phyloP scores from a whole-genome alignment of 2,329 filamentous ascomycete species.

The Pezicula carpinea region DNA sequence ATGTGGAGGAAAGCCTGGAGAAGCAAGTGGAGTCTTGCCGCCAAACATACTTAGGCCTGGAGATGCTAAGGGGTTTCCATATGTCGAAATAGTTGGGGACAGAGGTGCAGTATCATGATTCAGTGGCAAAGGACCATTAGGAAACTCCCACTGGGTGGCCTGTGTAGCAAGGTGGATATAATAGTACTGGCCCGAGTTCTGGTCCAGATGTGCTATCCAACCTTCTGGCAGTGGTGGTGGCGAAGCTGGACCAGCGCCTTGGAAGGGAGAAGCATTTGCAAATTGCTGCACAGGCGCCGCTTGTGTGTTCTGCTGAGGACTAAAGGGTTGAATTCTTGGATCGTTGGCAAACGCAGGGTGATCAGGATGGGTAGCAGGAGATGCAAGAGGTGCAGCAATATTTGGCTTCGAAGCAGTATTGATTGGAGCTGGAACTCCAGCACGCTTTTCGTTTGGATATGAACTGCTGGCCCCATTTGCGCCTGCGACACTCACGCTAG shows the following conservation, averaged over 20 bases:
- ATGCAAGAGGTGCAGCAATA: conserved; percentile 32
- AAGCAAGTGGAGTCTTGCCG: conserved; percentile 62
- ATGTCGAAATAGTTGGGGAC: conserved; percentile 75
- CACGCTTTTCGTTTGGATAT: conserved; percentile 73
- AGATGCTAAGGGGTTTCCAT: conserved; percentile 68
- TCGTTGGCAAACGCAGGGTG: conserved; percentile 94
- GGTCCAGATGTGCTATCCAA: conserved; percentile 96
- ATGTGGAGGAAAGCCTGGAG: conserved; percentile 77
- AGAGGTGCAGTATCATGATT: conserved; percentile 77
- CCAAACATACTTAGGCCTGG: conserved; percentile 53
- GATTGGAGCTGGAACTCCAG: conserved; percentile 21
- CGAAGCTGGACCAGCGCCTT: conserved; percentile 62
- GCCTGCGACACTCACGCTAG: conserved; percentile 57
- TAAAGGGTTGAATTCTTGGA: conserved; percentile 41
- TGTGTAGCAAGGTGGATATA: conserved; percentile 96
- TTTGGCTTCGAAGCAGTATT: conserved; percentile 24
- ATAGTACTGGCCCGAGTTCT: conserved; percentile 95
- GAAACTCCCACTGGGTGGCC: conserved; percentile 98
- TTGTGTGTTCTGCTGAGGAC: conserved; percentile 22
- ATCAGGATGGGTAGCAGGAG: conserved; percentile 44
- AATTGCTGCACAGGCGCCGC: conserved; percentile 29
- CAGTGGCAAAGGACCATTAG: conserved; percentile 88
- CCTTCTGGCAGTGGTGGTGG: conserved; percentile 93
- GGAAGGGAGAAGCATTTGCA: conserved; percentile 35
- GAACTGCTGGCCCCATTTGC: conserved; percentile 42